Conservation (phyloP, 1,284 basidiomycete species). For the Peniophora sp. region DNA sequence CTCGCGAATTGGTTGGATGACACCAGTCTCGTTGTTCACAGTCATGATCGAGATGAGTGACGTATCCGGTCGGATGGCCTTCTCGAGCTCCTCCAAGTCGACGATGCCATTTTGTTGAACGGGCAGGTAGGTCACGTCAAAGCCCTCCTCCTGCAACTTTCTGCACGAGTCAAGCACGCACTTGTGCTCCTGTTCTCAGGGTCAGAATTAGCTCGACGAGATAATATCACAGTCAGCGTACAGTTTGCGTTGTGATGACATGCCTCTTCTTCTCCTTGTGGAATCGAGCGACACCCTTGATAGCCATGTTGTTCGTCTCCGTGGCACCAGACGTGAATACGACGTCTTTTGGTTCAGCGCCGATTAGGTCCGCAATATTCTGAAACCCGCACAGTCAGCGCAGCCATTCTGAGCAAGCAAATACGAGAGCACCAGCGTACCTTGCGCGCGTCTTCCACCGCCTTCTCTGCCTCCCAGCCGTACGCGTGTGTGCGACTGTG, state of each 20-base stretch:
- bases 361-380: slow-evolving; percentile 88
- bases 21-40: slow-evolving; percentile 99
- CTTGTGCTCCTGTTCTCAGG: slow-evolving; percentile 82
- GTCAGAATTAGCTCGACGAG: not conserved
- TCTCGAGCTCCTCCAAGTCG: slow-evolving; percentile 68
- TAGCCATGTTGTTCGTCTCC: slow-evolving; percentile 96
- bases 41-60: slow-evolving; percentile 94
- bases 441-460: slow-evolving; percentile 87
- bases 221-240: slow-evolving; percentile 19
- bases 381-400: slow-evolving; percentile 23
- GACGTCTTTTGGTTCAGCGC: slow-evolving; percentile 93
- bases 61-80: slow-evolving; percentile 82
- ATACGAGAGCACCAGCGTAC: slow-evolving; percentile 27
- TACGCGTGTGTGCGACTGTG: slow-evolving; percentile 98
- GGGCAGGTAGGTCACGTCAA: slow-evolving; percentile 96
- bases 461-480: slow-evolving; percentile 97
- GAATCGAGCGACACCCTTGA: slow-evolving; percentile 96
- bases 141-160: slow-evolving; percentile 92
- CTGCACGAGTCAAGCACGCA: slow-evolving; percentile 98
- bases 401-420: slow-evolving; percentile 26
- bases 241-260: slow-evolving; percentile 88
- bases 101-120: slow-evolving; percentile 86
- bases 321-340: slow-evolving; percentile 98
- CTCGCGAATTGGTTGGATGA: slow-evolving; percentile 95
- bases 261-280: slow-evolving; percentile 87